Conservation (phyloP, 2,329 filamentous ascomycete species). For the Trichophyton mentagrophytes region DNA sequence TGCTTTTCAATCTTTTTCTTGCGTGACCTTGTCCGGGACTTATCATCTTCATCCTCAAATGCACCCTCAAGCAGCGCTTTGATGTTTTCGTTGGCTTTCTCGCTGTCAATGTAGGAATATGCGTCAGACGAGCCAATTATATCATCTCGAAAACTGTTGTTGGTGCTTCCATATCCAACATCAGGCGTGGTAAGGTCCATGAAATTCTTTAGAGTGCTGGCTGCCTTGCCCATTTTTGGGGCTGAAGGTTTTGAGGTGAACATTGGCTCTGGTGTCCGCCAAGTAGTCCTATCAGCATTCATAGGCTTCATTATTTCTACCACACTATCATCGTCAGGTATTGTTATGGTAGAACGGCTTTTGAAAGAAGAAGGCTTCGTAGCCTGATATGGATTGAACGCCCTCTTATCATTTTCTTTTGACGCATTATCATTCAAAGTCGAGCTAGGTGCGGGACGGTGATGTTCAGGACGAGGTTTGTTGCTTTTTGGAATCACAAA, state of each 20-base stretch:
- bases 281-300: constrained; percentile 37
- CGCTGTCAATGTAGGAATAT: constrained; percentile 38
- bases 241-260: constrained; percentile 40
- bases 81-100: constrained; percentile 40
- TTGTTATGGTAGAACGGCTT: constrained; percentile 17
- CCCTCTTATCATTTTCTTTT: constrained; percentile 15
- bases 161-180: constrained; percentile 36
- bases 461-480: constrained; percentile 39
- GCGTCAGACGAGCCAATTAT: constrained; percentile 44
- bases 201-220: constrained; percentile 34
- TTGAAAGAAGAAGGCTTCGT: constrained; percentile 27
- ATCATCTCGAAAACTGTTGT: constrained; percentile 35
- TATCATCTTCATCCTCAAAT: constrained; percentile 39
- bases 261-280: constrained; percentile 39
- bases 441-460: constrained; percentile 21
- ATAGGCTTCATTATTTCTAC: constrained; percentile 39
- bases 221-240: constrained; percentile 28
- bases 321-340: constrained; percentile 20
- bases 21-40: constrained; percentile 26
- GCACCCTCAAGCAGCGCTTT: constrained; percentile 40
- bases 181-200: constrained; percentile 38
- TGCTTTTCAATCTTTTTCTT: constrained; percentile 29
- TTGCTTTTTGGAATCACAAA: constrained; percentile 43
- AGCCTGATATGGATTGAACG: constrained; percentile 30
- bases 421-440: neutral